These are phyloP conservation scores for Viridothelium virens DNA, from an alignment of 495 filamentous ascomycete species.

Conservation along the genomic window DNA sequence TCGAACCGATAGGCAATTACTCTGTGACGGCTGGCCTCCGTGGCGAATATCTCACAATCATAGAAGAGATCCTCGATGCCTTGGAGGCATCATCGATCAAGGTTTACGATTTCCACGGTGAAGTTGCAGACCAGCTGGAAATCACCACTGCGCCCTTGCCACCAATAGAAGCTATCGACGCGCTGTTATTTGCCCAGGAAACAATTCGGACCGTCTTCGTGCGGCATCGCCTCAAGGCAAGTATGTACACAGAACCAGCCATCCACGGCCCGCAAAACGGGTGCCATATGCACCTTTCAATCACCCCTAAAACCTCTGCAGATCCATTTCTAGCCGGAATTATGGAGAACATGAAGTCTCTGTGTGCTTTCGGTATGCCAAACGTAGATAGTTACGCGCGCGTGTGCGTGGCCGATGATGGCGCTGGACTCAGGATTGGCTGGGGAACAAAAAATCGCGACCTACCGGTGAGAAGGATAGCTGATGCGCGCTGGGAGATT, in stretches of 20 bases:
- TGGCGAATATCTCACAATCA: neutral
- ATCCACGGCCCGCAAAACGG: neutral
- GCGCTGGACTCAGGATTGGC: neutral
- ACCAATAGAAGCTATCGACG: neutral
- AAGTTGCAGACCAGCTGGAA: neutral
- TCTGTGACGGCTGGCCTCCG: neutral
- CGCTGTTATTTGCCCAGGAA: neutral
- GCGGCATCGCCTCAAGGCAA: neutral
- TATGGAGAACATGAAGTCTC: neutral
- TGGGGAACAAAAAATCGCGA: slow-evolving; percentile 10
- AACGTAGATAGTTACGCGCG: neutral
- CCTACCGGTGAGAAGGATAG: slow-evolving; percentile 7
- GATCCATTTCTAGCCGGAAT: neutral
- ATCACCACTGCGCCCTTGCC: neutral
- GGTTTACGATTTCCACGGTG: neutral
- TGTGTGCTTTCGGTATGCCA: neutral
- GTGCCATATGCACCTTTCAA: neutral
- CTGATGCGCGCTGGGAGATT: neutral
- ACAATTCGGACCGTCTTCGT: neutral
- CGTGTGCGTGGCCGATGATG: neutral
- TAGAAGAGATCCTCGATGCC: neutral
- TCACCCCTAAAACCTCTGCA: neutral
- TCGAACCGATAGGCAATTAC: neutral
- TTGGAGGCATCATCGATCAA: neutral
- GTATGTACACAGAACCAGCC: neutral